Evolutionary conservation across 306 rosid genomes (phyloP), one percentile per base, ranked within the genome.

Genomic region (Prunus salicina): DNA sequence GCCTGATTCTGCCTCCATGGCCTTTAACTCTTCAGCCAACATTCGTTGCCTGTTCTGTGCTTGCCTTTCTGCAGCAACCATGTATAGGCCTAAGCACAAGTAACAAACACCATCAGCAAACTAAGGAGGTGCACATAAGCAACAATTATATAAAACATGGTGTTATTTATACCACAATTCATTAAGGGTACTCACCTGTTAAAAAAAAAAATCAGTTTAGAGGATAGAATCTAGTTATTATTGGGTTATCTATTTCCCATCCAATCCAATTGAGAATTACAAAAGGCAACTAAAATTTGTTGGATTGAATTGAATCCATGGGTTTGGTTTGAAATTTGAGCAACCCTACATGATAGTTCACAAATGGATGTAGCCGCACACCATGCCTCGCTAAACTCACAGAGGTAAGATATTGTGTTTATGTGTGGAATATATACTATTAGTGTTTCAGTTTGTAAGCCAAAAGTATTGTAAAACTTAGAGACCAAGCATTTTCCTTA

Each of bases 1-100:
- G 51, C 65, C 13, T 15, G 80, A 63, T 51, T 64, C 87, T 12
- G 72, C 57, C 18, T 84, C 82, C 77, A 84, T 67, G 12, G 72
- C 79, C 58, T 68, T 55, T 41, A 84, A 55, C 51, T 71, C 73
- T 58, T 76, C 82, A 15, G 84, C 87, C 63, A 84, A n/a, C 80
- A 78, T 78, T 63, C 80, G 76, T 5, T 73, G 63, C 67, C 82
- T 77, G 71, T 84, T 84, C 80, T 80, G 79, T 47, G 12, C 56
- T 77, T 84, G 87, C 51, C 87, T 80, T 18, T 84, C 84, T 6
- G 43, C 87, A 55, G 84, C 84, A 15, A 84, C 87, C 78, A 84
- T 58, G 71, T 84, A 84, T 57, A 84, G 73, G 71, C 87, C 87
- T 84, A 84, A 46, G 69, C 27, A 68, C 55, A 73, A 24, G 51